A percentile compares a stretch with the other conserved stretches of the same genome.
Conservation (phyloP, 2,329 filamentous ascomycete species). For the Phaeosphaeria sp. region DNA sequence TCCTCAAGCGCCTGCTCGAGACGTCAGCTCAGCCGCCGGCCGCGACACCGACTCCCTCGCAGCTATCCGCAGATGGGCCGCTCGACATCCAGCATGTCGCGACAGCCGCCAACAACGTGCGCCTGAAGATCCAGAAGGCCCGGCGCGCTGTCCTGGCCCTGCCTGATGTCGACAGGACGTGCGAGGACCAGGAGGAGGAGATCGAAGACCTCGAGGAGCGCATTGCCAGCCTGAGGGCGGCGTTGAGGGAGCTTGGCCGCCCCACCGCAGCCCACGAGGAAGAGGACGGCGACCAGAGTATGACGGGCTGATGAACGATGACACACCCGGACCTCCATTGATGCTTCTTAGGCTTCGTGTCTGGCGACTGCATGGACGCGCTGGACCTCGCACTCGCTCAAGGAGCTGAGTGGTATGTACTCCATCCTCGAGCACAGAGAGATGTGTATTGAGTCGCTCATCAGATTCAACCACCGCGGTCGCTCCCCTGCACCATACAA, state of each 20-base stretch:
- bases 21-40: constrained; percentile 45
- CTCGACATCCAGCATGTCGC: constrained; percentile 78
- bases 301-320: constrained; percentile 46
- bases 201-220: constrained; percentile 70
- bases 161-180: constrained; percentile 72
- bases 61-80: constrained; percentile 40
- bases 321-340: constrained; percentile 32
- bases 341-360: constrained; percentile 33
- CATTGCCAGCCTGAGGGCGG: constrained; percentile 65
- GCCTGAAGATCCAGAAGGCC: constrained; percentile 83
- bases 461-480: background rate
- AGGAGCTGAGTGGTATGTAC: constrained; percentile 13
- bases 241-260: constrained; percentile 40
- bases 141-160: constrained; percentile 69
- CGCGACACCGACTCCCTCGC: constrained; percentile 32
- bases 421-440: background rate
- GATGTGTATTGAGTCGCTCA: background rate
- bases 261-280: constrained; percentile 26
- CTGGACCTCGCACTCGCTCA: constrained; percentile 31
- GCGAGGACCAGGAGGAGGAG: constrained; percentile 75
- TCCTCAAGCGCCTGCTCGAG: constrained; percentile 76
- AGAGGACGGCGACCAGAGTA: constrained; percentile 38
- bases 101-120: constrained; percentile 77
- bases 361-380: constrained; percentile 41
- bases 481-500: background rate